Base-by-base conservation (phyloP, 2,329 filamentous ascomycete species). In the Tolypocladium ovalisporum region DNA sequence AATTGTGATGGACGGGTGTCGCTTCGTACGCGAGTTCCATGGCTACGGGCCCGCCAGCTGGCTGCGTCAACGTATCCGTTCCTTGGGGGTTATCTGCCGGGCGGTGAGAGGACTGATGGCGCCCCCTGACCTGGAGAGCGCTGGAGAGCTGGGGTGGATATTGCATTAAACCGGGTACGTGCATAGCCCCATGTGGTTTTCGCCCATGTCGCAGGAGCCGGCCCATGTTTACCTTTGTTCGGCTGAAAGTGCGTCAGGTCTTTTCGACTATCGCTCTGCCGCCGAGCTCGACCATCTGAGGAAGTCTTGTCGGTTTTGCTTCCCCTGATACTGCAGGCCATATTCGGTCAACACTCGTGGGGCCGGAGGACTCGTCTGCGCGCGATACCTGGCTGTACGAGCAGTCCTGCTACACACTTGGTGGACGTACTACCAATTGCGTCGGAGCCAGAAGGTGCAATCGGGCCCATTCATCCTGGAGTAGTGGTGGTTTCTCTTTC, bases 31-130 rank as follows among this genome's bases (percentile, higher is more conserved):
- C 15, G 35, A 29, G 29, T 7, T 13, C 24, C 12, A 36, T 24
- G 24, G 51, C 34, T 8, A 53, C 34, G 32, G 36, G 40, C 36
- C 52, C 36, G 36, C 52, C 37, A 29, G 36, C 34, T 40, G 15
- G 13, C 52, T 27, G 52, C 52, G 52, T 37, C 52, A 37, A 54
- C 34, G 52, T 54, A 61, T 56, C 55, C 57, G 58, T 56, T 55
- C 52, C 53, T 58, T 63, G 61, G 65, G 64, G 61, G 59, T 59
- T 64, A 68, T 72, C 66, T 72, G 70, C 70, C 70, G 62, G 70
- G 70, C 70, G 70, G 70, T 73, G 64, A 67, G 59, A 6, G 8
- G 22, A 34, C 24, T 19, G 24, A 34, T 12, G 29, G 54, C 27
- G 19, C 47, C 39, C 12, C 12, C n/a, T n/a, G n/a, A n/a, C n/a